These are phyloP conservation scores for Silene vulgaris DNA, from an alignment of 179 eudicot genomes.

Conservation along the genomic window DNA sequence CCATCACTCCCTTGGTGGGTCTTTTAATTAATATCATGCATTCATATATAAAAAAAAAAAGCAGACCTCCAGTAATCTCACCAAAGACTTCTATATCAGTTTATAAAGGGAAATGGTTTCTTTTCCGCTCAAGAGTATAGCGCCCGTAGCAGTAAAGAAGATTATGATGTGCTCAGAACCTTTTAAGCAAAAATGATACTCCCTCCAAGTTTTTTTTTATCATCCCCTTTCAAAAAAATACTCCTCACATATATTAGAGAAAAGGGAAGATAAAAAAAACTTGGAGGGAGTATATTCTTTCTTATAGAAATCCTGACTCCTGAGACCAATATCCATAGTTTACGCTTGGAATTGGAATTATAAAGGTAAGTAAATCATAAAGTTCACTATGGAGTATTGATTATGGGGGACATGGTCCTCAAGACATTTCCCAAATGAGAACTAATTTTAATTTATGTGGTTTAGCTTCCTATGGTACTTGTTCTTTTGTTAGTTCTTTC, in stretches of 20 bases:
- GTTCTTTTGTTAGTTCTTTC: not conserved
- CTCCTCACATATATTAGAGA: no score
- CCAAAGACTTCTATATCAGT: not conserved
- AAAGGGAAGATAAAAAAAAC: no score
- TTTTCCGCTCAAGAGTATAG: not conserved
- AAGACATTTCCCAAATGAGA: not conserved
- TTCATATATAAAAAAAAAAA: no score
- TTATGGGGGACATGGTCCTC: not conserved
- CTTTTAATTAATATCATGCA: not conserved
- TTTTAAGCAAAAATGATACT: constrained; percentile 6
- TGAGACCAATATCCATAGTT: not conserved
- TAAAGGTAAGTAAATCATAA: not conserved
- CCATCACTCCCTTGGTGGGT: not conserved
- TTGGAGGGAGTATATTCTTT: not conserved
- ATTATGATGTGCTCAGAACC: not conserved
- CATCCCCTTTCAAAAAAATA: no score
- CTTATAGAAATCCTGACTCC: not conserved
- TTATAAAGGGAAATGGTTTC: not conserved
- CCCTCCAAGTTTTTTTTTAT: no score
- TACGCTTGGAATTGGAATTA: not conserved
- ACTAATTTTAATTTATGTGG: not conserved
- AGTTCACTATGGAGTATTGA: not conserved
- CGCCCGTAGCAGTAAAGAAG: not conserved
- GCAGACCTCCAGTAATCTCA: not conserved
- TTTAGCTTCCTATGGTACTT: not conserved